phyloP scores from a whole-genome alignment of 2,329 filamentous ascomycete genomes.

The Xylariales sp. region DNA sequence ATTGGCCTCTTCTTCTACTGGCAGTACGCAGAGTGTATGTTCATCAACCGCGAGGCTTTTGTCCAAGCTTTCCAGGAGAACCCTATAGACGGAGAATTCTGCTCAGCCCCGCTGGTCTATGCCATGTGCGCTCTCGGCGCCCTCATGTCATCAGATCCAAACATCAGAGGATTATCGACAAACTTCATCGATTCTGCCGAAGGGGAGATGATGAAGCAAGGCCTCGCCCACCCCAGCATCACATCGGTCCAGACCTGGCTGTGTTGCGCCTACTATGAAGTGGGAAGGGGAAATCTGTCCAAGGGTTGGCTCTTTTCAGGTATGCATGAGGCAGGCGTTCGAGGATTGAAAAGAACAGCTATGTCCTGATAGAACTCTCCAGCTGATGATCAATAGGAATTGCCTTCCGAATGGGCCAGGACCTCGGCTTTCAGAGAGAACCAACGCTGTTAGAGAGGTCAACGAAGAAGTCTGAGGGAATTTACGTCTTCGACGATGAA shows the following conservation, averaged over 20 bases:
- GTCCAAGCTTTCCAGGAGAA: constrained; percentile 9
- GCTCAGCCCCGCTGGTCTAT: constrained; percentile 8
- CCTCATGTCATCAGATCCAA: constrained; percentile 7
- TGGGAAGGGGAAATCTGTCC: constrained; percentile 10
- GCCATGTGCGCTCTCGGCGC: constrained; percentile 11
- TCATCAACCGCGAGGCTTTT: constrained; percentile 13
- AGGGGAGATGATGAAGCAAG: constrained; percentile 4
- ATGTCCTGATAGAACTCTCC: no score
- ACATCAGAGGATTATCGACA: constrained; percentile 1
- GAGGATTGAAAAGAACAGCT: no score
- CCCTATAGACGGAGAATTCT: constrained; percentile 7
- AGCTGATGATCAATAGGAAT: no score
- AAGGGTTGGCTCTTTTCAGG: constrained; percentile 12
- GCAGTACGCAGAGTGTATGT: constrained; percentile 11
- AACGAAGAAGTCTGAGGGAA: neutral
- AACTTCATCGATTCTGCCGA: constrained; percentile 6
- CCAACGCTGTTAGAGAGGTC: constrained; percentile 6
- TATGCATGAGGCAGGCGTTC: no score
- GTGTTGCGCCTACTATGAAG: constrained; percentile 10
- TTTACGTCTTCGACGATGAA: constrained; percentile 1
- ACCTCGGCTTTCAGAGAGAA: constrained; percentile 11
- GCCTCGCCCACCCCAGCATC: constrained; percentile 4
- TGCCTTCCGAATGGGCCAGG: constrained; percentile 14
- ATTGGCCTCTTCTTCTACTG: constrained; percentile 13
- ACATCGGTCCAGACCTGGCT: constrained; percentile 10